Percentiles rank a stretch among this genome's conserved stretches.
Evolutionary conservation across 768 basidiomycete genomes (phyloP).

Genomic region (Austroboletus festivus): DNA sequence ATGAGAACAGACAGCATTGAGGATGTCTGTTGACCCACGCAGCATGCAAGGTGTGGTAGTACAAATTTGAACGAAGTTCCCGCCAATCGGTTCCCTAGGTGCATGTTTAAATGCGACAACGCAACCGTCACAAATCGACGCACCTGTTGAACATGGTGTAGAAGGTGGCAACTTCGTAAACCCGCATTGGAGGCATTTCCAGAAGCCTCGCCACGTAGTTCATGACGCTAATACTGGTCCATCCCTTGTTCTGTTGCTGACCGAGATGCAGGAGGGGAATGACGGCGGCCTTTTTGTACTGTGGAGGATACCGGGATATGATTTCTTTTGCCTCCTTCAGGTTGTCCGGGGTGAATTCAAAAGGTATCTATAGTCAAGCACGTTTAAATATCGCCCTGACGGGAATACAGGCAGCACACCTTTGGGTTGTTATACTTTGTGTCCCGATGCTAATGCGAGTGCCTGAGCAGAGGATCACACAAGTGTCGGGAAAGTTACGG

Average conservation of each 20-base stretch:
- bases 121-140: constrained; percentile 18
- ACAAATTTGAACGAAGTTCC: constrained; percentile 96
- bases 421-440: constrained; percentile 91
- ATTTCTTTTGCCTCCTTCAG: constrained; percentile 83
- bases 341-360: constrained; percentile 81
- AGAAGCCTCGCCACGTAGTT: constrained; percentile 94
- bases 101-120: background rate
- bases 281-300: constrained; percentile 98
- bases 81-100: constrained; percentile 84
- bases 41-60: constrained; percentile 99
- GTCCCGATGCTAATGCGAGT: constrained; percentile 77
- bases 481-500: constrained; percentile 33
- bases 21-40: constrained; percentile 84
- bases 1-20: constrained; percentile 78
- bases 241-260: constrained; percentile 97
- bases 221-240: constrained; percentile 99
- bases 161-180: constrained; percentile 98
- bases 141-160: constrained; percentile 99
- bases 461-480: constrained; percentile 12
- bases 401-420: constrained; percentile 39
- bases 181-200: constrained; percentile 96
- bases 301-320: constrained; percentile 90
- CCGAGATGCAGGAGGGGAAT: constrained; percentile 96
- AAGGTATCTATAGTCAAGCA: constrained; percentile 64
- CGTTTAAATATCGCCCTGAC: background rate